A percentile compares a stretch with the other conserved stretches of the same genome.
Evolutionary conservation across 306 rosid genomes (phyloP).

Genomic region (Trifolium pratense): DNA sequence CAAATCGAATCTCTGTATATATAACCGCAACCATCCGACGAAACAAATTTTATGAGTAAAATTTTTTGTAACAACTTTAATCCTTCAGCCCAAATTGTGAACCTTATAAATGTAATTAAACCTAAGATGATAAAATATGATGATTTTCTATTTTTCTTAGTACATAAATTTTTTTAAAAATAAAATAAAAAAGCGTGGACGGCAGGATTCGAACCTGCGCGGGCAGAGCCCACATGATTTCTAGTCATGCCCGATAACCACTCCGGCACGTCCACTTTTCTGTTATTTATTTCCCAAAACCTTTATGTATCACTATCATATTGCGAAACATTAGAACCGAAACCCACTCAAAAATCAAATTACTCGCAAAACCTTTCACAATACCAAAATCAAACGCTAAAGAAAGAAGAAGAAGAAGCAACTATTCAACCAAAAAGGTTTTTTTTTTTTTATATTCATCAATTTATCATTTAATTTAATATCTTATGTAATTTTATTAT

Average conservation of each 20-base stretch:
- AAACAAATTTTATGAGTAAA: no score
- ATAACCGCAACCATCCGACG: no score
- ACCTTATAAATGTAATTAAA: no score
- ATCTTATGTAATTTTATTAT: neutral
- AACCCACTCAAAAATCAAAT: no score
- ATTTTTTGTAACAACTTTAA: no score
- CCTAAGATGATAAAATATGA: no score
- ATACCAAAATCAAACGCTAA: neutral
- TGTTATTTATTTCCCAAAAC: accelerated
- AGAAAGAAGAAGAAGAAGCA: constrained; percentile 19
- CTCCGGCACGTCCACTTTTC: constrained; percentile 60
- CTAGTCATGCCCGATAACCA: constrained; percentile 81
- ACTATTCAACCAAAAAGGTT: neutral
- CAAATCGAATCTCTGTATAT: no score
- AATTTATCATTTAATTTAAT: neutral
- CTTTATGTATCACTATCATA: no score
- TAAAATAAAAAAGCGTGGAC: constrained; percentile 33
- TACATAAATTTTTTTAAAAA: neutral
- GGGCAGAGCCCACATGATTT: constrained; percentile 78
- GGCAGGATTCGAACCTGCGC: constrained; percentile 86
- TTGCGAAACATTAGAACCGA: no score
- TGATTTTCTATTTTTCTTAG: no score
- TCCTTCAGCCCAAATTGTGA: no score
- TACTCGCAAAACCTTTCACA: neutral
- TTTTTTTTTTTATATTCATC: neutral